These are phyloP conservation scores for Penicillium italicum DNA, from an alignment of 2,329 filamentous ascomycete genomes.

Conservation along the genomic window DNA sequence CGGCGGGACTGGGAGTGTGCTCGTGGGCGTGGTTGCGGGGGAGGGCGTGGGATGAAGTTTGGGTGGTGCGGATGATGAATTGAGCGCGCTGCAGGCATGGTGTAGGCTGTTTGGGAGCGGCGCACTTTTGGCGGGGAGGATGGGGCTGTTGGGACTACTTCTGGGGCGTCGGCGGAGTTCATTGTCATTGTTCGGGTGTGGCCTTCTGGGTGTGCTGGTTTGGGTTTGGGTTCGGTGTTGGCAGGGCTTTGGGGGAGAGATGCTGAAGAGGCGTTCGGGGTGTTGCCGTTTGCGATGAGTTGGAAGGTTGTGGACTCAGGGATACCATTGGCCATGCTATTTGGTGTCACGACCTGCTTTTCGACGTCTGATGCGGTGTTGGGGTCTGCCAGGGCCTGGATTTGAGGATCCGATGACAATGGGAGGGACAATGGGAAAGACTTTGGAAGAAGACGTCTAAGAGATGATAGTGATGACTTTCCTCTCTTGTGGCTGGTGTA, in stretches of 20 bases:
- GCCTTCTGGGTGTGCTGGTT: conserved; percentile 4
- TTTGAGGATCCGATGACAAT: conserved; percentile 38
- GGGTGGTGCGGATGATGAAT: conserved; percentile 29
- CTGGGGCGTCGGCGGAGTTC: conserved; percentile 36
- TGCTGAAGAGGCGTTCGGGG: not conserved
- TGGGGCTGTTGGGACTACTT: conserved; percentile 26
- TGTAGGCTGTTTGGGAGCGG: conserved; percentile 24
- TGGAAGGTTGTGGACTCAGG: conserved; percentile 2
- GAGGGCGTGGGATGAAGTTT: conserved; percentile 20
- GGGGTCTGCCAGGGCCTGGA: conserved; percentile 33
- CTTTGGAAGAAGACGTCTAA: conserved; percentile 35
- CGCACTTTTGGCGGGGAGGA: conserved; percentile 23
- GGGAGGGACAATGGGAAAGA: conserved; percentile 28
- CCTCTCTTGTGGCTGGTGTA: conserved; percentile 25
- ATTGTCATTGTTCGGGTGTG: conserved; percentile 29
- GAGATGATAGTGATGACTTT: conserved; percentile 36
- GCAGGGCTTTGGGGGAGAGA: conserved; percentile 1
- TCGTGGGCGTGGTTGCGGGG: conserved; percentile 8
- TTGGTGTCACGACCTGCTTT: conserved; percentile 23
- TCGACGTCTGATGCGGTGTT: conserved; percentile 27
- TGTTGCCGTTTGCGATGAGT: not conserved
- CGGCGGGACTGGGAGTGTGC: conserved; percentile 18
- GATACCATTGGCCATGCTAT: conserved; percentile 3
- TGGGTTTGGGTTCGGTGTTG: not conserved
- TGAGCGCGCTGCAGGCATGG: conserved; percentile 17